Conservation (phyloP, 2,329 filamentous ascomycete species). For the Monilinia polystroma region DNA sequence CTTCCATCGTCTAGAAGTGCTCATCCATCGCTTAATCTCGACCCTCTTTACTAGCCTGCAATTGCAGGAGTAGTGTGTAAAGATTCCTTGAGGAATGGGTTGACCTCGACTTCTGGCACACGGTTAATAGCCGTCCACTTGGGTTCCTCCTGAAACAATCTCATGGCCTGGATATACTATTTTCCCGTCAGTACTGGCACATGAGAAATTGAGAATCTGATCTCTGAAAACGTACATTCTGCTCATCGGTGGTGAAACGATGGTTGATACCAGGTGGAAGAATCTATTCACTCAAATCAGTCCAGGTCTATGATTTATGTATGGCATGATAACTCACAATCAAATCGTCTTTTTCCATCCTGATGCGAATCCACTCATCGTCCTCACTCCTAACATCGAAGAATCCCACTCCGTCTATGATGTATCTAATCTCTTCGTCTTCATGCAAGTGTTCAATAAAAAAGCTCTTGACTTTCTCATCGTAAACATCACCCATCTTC, state of each 20-base stretch:
- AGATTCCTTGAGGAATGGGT: constrained; percentile 77
- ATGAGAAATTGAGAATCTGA: neutral
- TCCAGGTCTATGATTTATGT: neutral
- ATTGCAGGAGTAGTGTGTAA: constrained; percentile 44
- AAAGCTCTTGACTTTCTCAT: constrained; percentile 90
- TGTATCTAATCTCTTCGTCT: constrained; percentile 97
- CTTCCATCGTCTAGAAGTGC: neutral
- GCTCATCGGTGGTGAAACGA: constrained; percentile 89
- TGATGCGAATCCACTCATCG: constrained; percentile 87
- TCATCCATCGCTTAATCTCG: neutral
- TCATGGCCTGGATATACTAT: constrained; percentile 93
- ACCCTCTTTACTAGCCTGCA: constrained; percentile 20
- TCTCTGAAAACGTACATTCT: constrained; percentile 65
- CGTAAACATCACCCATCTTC: constrained; percentile 83
- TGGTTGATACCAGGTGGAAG: constrained; percentile 95
- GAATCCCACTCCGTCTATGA: constrained; percentile 82
- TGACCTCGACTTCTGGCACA: constrained; percentile 71
- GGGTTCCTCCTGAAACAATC: constrained; percentile 95
- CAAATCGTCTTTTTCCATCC: constrained; percentile 81
- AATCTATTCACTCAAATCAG: constrained; percentile 48
- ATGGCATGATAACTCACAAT: constrained; percentile 47
- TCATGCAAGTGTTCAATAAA: constrained; percentile 96
- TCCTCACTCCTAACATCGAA: constrained; percentile 85
- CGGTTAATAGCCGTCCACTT: constrained; percentile 97
- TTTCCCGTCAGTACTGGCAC: constrained; percentile 9